Evolutionary conservation across 2,329 filamentous ascomycete species (phyloP).

Genomic region (Phoma sp.): DNA sequence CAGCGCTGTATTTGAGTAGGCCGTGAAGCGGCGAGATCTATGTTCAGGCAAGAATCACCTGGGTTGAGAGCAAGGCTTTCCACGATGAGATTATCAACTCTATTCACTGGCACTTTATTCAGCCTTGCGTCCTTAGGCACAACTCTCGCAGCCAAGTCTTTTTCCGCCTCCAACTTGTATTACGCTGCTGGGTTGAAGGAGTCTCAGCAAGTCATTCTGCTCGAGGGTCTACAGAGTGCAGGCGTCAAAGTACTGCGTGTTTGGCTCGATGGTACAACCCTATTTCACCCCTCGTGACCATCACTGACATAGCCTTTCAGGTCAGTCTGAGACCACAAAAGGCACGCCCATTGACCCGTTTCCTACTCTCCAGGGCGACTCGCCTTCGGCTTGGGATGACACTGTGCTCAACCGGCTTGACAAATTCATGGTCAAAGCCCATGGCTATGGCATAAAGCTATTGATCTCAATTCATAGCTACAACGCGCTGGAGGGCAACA

Average conservation of each 20-base stretch:
- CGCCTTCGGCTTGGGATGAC: slow-evolving; percentile 11
- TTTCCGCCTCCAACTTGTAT: slow-evolving; percentile 14
- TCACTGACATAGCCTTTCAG: slow-evolving; percentile 1
- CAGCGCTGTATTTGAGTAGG: too few relatives aligned
- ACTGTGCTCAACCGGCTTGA: slow-evolving; percentile 19
- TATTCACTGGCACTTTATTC: slow-evolving; percentile 3
- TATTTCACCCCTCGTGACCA: neutral
- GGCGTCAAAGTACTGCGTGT: slow-evolving; percentile 15
- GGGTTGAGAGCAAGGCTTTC: neutral
- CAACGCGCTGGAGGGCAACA: slow-evolving; percentile 17
- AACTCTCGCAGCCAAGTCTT: slow-evolving; percentile 8
- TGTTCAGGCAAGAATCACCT: neutral
- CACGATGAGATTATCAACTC: slow-evolving; percentile 5
- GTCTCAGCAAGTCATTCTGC: slow-evolving; percentile 1
- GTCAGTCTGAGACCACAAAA: slow-evolving; percentile 12
- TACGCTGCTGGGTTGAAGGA: slow-evolving; percentile 13
- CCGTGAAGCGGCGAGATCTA: too few relatives aligned
- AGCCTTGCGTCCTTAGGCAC: slow-evolving; percentile 5
- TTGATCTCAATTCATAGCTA: slow-evolving; percentile 19
- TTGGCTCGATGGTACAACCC: slow-evolving; percentile 9
- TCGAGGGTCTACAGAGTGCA: slow-evolving; percentile 12
- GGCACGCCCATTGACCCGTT: slow-evolving; percentile 16
- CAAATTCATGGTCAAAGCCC: slow-evolving; percentile 17
- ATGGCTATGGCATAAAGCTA: slow-evolving; percentile 20
- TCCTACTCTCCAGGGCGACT: slow-evolving; percentile 8